These are phyloP conservation scores for Citrus cavaleriei DNA, from an alignment of 345 rosid species.

Conservation along the genomic window DNA sequence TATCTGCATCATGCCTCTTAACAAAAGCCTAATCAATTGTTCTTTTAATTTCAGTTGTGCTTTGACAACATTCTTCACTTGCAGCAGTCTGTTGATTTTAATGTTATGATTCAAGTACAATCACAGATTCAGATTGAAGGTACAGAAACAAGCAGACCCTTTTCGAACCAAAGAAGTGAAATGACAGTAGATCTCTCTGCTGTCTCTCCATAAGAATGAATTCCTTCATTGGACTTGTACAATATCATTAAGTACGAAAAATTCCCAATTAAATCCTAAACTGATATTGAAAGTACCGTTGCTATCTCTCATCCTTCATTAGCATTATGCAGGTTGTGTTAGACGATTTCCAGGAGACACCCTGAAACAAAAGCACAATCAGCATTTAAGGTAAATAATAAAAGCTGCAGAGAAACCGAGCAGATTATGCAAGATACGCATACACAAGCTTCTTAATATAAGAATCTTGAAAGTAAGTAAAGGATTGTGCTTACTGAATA, in stretches of 20 bases:
- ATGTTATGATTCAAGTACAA: not conserved
- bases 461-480: not conserved
- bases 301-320: slow-evolving; percentile 1
- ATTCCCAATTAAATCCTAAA: slow-evolving; percentile 5
- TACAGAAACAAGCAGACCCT: not conserved
- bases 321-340: slow-evolving; percentile 18
- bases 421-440: not conserved
- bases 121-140: not conserved
- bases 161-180: not conserved
- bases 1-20: not conserved
- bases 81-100: not conserved
- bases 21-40: not conserved
- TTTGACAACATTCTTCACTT: not conserved
- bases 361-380: slow-evolving; percentile 32
- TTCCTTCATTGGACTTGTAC: not conserved
- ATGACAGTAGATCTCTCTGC: not conserved
- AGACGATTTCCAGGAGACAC: slow-evolving; percentile 47
- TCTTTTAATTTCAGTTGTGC: not conserved
- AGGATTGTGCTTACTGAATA: slow-evolving; percentile 46
- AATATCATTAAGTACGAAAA: not conserved
- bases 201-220: not conserved
- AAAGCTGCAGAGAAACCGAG: not conserved
- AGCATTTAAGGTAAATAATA: not conserved
- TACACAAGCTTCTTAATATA: not conserved
- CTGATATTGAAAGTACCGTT: not conserved